Evolutionary conservation across 805 yeast genomes (phyloP), one percentile per base, ranked within the genome.

Genomic region (Ogataea chonburiensis): DNA sequence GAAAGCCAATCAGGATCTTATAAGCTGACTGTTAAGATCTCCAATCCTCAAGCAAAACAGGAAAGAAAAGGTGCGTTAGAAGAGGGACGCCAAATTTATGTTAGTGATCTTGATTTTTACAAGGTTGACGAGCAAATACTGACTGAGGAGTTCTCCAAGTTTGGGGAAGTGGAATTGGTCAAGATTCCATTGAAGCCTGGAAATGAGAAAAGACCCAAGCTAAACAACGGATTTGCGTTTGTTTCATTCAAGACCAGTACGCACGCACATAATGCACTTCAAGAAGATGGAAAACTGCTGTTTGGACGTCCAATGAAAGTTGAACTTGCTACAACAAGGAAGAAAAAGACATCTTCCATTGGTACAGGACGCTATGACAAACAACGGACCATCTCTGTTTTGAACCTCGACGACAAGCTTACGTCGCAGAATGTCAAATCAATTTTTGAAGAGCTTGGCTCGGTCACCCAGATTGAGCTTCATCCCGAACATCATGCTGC

Each of bases 221-320:
- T 60, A 3, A 71, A 79, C 50, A 77, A 75, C 29, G 89, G 91
- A 0, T 79, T 70, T 55, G 95, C 81, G 0, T 83, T 85, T 51
- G 60, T 85, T 0, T 63, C 74, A 0, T 83, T 76, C 47, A 39
- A 50, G 2, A 52, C 57, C 3, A 26, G 28, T 7, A 67, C 64
- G 1, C 70, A 67, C 3, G 84, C 87, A 0, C 50, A 58, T 0
- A 52, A 53, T 3, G 78, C 86, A 0, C 44, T 79, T 1, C 25
- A 45, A 9, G 43, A 69, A 30, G 65, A 78, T 43, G 63, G 67
- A 7, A 46, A 60, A 0, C 55, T 59, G 3, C 42, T 81, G 2
- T 66, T 66, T 24, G 79, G 71, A 0, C 57, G 84, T 27, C 56
- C 48, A 0, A 61, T 85, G 2, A 61, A 61, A 9, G 81, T 81